Evolutionary conservation across 2,329 filamentous ascomycete species (phyloP), one percentile per base, ranked within the genome.

Genomic region (Ciborinia camelliae): DNA sequence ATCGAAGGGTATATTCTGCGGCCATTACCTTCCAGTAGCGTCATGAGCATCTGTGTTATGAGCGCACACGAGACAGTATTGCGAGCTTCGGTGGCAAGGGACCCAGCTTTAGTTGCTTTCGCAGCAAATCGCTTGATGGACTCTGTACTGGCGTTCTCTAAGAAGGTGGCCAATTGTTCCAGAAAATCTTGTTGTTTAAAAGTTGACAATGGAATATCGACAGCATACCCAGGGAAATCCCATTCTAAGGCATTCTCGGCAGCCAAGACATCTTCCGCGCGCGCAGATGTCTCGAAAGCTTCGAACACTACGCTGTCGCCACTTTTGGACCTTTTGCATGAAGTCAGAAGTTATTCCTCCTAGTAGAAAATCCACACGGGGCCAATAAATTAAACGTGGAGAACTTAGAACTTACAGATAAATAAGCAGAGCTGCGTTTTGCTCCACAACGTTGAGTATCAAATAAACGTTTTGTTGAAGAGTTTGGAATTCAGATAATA

Each of bases 1-100:
- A 77, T 30, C 0, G 75, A 68, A 0, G 80, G 75, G 0, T 72
- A 62, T 0, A 77, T 65, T 0, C 76, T 68, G 0, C 71, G 63
- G 0, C 88, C 87, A 8, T 82, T 78, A 0, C 79, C 81, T 70
- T 86, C 82, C 0, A 91, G 73, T 0, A 90, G 71, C 0, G 85
- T 81, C 76, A 89, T 84, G 6, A 90, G 77, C 66, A 89, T 77
- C 7, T 84, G 79, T 0, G 80, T 83, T 4, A 91, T 80, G 1
- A 90, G 73, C 0, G 81, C 77, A 0, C 88, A 87, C 62, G 83
- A 74, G 0, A 79, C 74, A 0, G 84, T 86, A 58, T 90, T 83
- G 9, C 89, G 82, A 20, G 75, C 75, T 71, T 91, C 88, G 12
- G 78, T 73, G 0, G 83, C 73, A 0, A 72, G 69, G 0, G 75